phyloP scores from a whole-genome alignment of 2,329 filamentous ascomycete species.

The Macroventuria anomochaeta region DNA sequence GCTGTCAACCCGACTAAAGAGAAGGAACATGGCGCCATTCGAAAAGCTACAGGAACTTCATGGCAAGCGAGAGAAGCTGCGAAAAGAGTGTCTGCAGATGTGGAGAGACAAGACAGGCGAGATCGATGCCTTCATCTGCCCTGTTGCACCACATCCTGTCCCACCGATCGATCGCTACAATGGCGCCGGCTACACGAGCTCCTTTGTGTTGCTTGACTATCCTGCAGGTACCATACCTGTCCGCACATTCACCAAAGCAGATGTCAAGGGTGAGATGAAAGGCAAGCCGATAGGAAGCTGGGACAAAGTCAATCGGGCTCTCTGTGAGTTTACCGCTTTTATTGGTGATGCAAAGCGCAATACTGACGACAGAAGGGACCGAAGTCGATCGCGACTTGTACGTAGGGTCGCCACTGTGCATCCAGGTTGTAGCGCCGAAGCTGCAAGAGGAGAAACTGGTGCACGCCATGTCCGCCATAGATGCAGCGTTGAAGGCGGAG shows the following conservation, averaged over 20 bases:
- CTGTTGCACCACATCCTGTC: slow-evolving; percentile 68
- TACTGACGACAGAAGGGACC: slow-evolving; percentile 41
- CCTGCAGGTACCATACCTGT: slow-evolving; percentile 65
- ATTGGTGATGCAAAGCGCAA: background rate
- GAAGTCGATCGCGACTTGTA: slow-evolving; percentile 62
- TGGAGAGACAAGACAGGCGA: slow-evolving; percentile 58
- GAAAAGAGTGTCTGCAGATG: slow-evolving; percentile 63
- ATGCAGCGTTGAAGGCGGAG: slow-evolving; percentile 49
- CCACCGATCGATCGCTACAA: slow-evolving; percentile 69
- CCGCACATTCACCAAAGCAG: slow-evolving; percentile 55
- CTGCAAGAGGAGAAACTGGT: slow-evolving; percentile 62
- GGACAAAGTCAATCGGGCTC: slow-evolving; percentile 65
- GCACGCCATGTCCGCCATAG: slow-evolving; percentile 61
- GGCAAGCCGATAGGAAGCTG: slow-evolving; percentile 58
- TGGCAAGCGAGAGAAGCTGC: slow-evolving; percentile 58
- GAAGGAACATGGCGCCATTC: slow-evolving; percentile 56
- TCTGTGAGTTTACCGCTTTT: slow-evolving; percentile 54
- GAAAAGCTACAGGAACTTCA: slow-evolving; percentile 61
- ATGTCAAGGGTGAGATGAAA: slow-evolving; percentile 58
- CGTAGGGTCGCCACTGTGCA: slow-evolving; percentile 60
- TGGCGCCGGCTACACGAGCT: slow-evolving; percentile 66
- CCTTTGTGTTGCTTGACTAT: slow-evolving; percentile 68
- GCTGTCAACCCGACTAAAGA: slow-evolving; percentile 60
- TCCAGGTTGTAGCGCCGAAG: slow-evolving; percentile 64
- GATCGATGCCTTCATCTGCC: slow-evolving; percentile 69